phyloP scores from a whole-genome alignment of 2,329 filamentous ascomycete genomes.

The Colletotrichum siamense region DNA sequence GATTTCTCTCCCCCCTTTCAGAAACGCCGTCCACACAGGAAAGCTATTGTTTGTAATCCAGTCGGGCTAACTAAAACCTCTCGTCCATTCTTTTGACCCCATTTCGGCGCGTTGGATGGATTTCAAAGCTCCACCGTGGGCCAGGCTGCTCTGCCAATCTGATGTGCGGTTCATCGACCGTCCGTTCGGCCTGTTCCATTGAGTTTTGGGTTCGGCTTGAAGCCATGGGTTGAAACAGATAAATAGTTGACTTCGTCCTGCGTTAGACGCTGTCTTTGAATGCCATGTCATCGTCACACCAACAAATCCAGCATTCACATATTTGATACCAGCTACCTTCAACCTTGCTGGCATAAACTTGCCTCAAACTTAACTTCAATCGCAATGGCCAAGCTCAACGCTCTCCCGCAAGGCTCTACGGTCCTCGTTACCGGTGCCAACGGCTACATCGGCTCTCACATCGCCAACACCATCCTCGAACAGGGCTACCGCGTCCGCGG shows the following conservation, averaged over 20 bases:
- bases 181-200: neutral
- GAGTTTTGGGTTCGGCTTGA: neutral
- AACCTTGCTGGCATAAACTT: neutral
- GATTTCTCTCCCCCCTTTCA: neutral
- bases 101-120: neutral
- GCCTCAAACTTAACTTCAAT: neutral
- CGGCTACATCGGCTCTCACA: conserved; percentile 45
- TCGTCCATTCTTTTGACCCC: neutral
- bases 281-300: neutral
- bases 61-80: neutral
- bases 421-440: conserved; percentile 49
- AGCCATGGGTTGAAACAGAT: neutral
- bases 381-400: conserved; percentile 5
- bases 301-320: neutral
- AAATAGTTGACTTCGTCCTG: neutral
- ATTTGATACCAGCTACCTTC: neutral
- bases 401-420: conserved; percentile 32
- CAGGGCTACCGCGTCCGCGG: conserved; percentile 51
- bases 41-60: neutral
- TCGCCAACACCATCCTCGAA: conserved; percentile 40
- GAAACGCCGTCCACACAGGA: neutral
- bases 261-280: neutral
- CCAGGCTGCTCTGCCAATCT: neutral
- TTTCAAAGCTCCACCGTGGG: neutral
- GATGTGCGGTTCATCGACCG: neutral